Conservation (phyloP, 2,329 filamentous ascomycete genomes). For the Colletotrichum shisoi region DNA sequence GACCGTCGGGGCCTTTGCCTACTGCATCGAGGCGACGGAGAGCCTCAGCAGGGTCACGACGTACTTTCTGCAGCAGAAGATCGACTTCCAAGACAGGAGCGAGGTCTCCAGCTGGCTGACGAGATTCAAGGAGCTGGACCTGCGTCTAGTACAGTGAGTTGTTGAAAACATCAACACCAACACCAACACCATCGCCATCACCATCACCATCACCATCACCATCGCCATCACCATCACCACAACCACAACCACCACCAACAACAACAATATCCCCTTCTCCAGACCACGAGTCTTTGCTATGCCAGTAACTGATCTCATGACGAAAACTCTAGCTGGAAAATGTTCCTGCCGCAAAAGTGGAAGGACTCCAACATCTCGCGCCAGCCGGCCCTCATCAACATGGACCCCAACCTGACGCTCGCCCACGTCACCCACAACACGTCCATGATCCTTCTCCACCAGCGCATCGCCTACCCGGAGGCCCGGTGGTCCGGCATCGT, state of each 20-base stretch:
- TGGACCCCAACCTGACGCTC: conserved; percentile 60
- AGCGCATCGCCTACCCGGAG: conserved; percentile 56
- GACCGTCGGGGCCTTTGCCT: conserved; percentile 56
- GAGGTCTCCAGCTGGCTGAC: conserved; percentile 56
- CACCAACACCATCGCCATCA: no score
- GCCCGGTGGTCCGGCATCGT: conserved; percentile 44
- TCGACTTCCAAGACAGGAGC: conserved; percentile 51
- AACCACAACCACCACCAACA: no score
- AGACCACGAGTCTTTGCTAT: no score
- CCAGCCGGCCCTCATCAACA: conserved; percentile 43
- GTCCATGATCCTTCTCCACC: conserved; percentile 59
- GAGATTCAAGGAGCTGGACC: conserved; percentile 58
- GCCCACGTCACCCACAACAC: conserved; percentile 60
- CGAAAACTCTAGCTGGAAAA: conserved; percentile 57
- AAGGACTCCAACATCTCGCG: conserved; percentile 48
- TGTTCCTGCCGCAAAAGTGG: conserved; percentile 55
- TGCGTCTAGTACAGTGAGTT: conserved; percentile 54
- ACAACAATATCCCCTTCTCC: no score
- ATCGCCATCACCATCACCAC: no score
- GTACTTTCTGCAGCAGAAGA: conserved; percentile 55
- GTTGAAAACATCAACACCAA: conserved; percentile 9
- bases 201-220: no score
- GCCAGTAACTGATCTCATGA: no score
- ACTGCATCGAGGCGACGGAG: conserved; percentile 58
- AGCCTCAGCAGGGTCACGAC: conserved; percentile 55